Conservation (phyloP, 2,329 filamentous ascomycete genomes). For the Ambrosiella beaveri region DNA sequence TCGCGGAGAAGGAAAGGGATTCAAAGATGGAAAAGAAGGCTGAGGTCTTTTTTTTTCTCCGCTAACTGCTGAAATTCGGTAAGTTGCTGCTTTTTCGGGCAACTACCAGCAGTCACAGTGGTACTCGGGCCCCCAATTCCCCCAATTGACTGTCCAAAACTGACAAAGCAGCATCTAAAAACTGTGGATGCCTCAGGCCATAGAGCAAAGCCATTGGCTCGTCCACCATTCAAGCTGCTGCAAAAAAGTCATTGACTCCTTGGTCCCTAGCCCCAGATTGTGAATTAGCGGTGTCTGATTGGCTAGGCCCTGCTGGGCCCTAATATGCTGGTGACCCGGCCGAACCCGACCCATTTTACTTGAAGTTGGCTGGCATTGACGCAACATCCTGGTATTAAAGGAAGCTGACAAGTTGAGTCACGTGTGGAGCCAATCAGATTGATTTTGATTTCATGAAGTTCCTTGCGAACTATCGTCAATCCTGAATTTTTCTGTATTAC, state of each 20-base stretch:
- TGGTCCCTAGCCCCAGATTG: slow-evolving; percentile 8
- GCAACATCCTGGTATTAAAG: background rate
- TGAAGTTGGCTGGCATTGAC: background rate
- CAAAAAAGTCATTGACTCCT: background rate
- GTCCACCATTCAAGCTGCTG: background rate
- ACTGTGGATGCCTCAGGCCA: slow-evolving; percentile 13
- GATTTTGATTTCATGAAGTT: background rate
- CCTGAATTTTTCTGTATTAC: background rate
- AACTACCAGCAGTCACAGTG: slow-evolving; percentile 2
- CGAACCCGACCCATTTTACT: slow-evolving; percentile 8
- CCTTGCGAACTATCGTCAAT: background rate
- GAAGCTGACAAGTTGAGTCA: background rate
- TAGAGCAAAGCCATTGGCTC: background rate
- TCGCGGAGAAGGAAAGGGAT: slow-evolving; percentile 15
- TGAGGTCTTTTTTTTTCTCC: slow-evolving; percentile 31
- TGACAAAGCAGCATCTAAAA: slow-evolving; percentile 1
- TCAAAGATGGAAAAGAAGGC: slow-evolving; percentile 16
- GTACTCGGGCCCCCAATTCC: slow-evolving; percentile 3
- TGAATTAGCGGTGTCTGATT: slow-evolving; percentile 10
- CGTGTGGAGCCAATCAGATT: slow-evolving; percentile 4
- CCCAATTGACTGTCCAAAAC: slow-evolving; percentile 3
- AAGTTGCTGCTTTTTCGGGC: background rate
- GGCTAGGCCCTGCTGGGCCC: background rate
- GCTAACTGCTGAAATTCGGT: background rate
- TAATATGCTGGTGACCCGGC: slow-evolving; percentile 10